phyloP scores from a whole-genome alignment of 2,329 filamentous ascomycete genomes.

The Nothopassalora personata region DNA sequence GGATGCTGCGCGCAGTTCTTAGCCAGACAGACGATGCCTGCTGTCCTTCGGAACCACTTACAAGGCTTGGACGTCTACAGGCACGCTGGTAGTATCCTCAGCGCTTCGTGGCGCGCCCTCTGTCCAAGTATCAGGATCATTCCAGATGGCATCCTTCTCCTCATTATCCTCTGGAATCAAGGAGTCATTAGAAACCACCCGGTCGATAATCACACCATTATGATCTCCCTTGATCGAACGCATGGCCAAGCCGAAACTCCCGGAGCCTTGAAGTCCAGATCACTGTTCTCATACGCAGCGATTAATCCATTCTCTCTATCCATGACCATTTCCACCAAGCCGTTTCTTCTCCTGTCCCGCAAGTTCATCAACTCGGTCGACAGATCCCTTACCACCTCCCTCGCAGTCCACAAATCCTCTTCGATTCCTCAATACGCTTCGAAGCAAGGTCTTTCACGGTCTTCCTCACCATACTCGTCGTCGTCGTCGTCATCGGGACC shows the following conservation, averaged over 20 bases:
- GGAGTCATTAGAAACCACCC: slow-evolving; percentile 4
- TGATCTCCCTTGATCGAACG: slow-evolving; percentile 6
- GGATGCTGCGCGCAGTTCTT: no score
- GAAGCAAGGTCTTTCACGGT: background rate
- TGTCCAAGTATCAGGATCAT: background rate
- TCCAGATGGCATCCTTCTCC: background rate
- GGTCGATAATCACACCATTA: slow-evolving; percentile 3
- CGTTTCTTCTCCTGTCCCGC: no score
- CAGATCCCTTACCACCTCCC: background rate
- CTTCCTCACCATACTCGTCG: background rate
- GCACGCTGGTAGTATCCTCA: background rate
- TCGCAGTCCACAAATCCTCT: background rate
- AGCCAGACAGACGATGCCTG: no score
- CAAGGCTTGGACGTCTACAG: background rate
- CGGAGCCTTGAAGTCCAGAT: no score
- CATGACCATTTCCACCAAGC: no score
- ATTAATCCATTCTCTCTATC: no score
- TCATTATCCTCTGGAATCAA: background rate
- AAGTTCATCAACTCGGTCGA: background rate
- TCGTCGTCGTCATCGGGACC: background rate
- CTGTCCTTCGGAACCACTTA: no score
- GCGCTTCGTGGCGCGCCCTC: background rate
- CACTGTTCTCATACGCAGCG: no score
- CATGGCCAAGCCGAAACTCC: background rate
- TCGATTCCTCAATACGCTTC: background rate